Conservation (phyloP, 164 flowering plant species). For the Malania oleifera region DNA sequence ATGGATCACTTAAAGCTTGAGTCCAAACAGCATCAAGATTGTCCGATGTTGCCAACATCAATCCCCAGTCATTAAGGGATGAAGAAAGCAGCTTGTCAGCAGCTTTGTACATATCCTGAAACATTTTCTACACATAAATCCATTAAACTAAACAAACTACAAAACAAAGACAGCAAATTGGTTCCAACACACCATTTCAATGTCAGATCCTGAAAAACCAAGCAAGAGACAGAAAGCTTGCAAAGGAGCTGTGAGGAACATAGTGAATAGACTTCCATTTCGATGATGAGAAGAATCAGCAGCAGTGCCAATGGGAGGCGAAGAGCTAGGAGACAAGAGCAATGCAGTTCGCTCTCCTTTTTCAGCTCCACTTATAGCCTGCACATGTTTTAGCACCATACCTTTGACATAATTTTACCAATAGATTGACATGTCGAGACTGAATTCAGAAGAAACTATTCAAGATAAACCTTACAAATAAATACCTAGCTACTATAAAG, state of each 20-base stretch:
- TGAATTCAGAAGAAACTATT: background rate
- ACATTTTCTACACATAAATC: constrained; percentile 1
- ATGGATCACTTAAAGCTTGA: constrained; percentile 74
- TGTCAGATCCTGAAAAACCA: constrained; percentile 59
- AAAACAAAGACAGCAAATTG: background rate
- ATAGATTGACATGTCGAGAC: background rate
- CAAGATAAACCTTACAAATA: background rate
- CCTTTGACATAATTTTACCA: background rate
- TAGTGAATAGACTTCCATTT: constrained; percentile 75
- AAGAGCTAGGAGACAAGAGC: constrained; percentile 70
- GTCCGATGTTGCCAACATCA: constrained; percentile 52
- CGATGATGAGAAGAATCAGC: constrained; percentile 45
- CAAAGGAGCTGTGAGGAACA: constrained; percentile 83
- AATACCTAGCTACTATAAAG: background rate
- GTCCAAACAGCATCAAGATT: constrained; percentile 79
- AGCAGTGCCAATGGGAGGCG: constrained; percentile 31
- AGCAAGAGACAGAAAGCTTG: constrained; percentile 80
- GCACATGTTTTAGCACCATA: constrained; percentile 16
- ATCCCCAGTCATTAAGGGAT: constrained; percentile 68
- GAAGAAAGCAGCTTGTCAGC: constrained; percentile 67
- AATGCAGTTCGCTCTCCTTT: constrained; percentile 79
- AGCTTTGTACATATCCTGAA: constrained; percentile 52
- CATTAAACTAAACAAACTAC: background rate
- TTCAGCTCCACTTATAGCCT: constrained; percentile 72
- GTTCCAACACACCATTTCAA: constrained; percentile 52